Base-by-base conservation (phyloP, 768 basidiomycete species). In the Tremella mesenterica region DNA sequence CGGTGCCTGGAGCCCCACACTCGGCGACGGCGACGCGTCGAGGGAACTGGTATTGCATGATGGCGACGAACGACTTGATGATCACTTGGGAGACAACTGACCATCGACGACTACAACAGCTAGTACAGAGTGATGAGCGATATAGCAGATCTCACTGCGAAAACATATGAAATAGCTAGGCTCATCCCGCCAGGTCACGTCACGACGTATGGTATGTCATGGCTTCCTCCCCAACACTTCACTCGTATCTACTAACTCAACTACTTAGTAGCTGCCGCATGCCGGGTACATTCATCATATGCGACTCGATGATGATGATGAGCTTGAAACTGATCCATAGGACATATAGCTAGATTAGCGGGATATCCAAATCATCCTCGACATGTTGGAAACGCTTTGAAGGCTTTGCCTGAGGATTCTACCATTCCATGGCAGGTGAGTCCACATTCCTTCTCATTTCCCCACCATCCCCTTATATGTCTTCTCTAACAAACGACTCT, bases 381-480 rank as follows among this genome's bases (percentile, higher is more conserved):
- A 54, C 71, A 73, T 53, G 71, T 73, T 14, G 71, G 71, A 4
- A 66, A 71, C 33, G 67, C 69, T 2, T 50, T 73, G 58, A 69
- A 68, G 50, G 50, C 49, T 18, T 55, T 73, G 13, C 65, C 67
- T 0, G 41, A 53, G 1, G 49, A 58, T 29, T 58, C 57, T n/a
- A 56, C 61, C n/a, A 58, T 73, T 36, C 71, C 71, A 34, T 73
- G 71, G 71, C 70, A 70, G 45, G 71, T 69, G 44, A 53, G 67
- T 60, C 0, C 38, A 7, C 39, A 26, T 26, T 20, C 44, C 12
- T 43, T 43, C 41, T 9, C 26, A 43, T 25, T 20, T 43, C 18
- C 41, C 41, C 26, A 7, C 41, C n/a, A 20, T 43, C 18, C 34
- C 41, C 41, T 43, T 20, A n/a, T 25, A 20, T 43, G n/a, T 43